Evolutionary conservation across 768 basidiomycete species (phyloP).

Genomic region (Trametes cubensis): DNA sequence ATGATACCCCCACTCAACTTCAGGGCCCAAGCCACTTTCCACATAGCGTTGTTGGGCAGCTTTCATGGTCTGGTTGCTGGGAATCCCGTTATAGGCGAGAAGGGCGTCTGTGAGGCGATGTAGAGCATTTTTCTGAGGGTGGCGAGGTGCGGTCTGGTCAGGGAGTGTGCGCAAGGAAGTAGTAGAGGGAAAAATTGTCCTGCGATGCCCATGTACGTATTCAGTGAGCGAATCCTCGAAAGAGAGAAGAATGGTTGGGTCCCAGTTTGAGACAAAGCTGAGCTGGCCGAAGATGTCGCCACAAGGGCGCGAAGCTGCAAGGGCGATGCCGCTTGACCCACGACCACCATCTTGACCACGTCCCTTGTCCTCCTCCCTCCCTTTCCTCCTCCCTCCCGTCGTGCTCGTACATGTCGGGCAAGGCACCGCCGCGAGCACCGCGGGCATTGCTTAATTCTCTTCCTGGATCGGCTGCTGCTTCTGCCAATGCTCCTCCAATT

Average conservation of each 20-base stretch:
- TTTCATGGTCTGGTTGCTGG: background rate
- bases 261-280: conserved; percentile 19
- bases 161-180: conserved; percentile 4
- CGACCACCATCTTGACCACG: conserved; percentile 28
- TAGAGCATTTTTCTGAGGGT: conserved; percentile 2
- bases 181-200: conserved; percentile 8
- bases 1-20: background rate
- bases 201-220: conserved; percentile 14
- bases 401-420: conserved; percentile 64
- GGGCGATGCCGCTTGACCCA: conserved; percentile 28
- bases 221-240: conserved; percentile 4
- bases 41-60: background rate
- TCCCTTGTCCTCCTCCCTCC: conserved; percentile 9
- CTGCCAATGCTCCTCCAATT: conserved; percentile 38
- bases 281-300: conserved; percentile 23
- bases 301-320: conserved; percentile 25
- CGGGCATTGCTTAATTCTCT: conserved; percentile 62
- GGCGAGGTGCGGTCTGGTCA: conserved; percentile 8
- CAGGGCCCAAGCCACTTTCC: background rate
- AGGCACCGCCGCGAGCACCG: conserved; percentile 75
- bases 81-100: background rate
- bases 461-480: conserved; percentile 27
- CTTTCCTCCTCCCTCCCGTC: conserved; percentile 13
- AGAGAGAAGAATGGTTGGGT: conserved; percentile 13
- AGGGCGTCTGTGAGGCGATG: conserved; percentile 7